Percentiles rank a stretch among this genome's conserved stretches.
These are phyloP conservation scores for Aspergillus costaricaensis DNA, from an alignment of 2,329 filamentous ascomycete genomes.

Conservation along the genomic window DNA sequence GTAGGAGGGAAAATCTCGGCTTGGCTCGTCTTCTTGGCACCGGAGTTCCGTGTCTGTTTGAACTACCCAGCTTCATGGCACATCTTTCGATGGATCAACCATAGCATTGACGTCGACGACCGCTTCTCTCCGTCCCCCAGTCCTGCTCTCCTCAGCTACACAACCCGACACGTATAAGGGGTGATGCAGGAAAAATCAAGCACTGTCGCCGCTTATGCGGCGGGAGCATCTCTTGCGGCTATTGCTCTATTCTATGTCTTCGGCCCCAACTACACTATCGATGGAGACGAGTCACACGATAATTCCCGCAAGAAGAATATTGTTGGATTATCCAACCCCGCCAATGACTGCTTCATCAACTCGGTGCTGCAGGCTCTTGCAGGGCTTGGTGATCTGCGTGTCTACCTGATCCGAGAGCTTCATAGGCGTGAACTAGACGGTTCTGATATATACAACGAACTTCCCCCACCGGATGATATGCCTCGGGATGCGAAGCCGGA, in stretches of 20 bases:
- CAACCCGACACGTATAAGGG: not conserved
- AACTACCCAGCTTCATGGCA: not conserved
- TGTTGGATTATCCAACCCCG: conserved; percentile 84
- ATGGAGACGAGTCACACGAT: conserved; percentile 67
- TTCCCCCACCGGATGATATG: conserved; percentile 50
- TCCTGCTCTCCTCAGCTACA: not conserved
- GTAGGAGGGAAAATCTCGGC: not conserved
- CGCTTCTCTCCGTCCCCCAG: not conserved
- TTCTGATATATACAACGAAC: conserved; percentile 69
- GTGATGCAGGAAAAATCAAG: conserved; percentile 79
- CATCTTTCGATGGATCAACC: conserved; percentile 6
- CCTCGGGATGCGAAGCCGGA: conserved; percentile 45
- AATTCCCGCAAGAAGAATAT: conserved; percentile 77
- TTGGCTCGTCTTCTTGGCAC: conserved; percentile 6
- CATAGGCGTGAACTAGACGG: conserved; percentile 82
- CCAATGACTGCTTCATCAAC: conserved; percentile 97
- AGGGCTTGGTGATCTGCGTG: conserved; percentile 80
- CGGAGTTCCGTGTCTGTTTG: conserved; percentile 1
- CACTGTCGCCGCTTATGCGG: conserved; percentile 88
- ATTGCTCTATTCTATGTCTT: conserved; percentile 97
- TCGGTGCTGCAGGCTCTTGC: conserved; percentile 91
- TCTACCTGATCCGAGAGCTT: conserved; percentile 90
- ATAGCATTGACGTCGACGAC: not conserved
- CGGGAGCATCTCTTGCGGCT: conserved; percentile 90
- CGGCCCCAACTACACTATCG: conserved; percentile 93